Conservation (phyloP, 139 green algal species). For the Chlamydomonas eustigma region DNA sequence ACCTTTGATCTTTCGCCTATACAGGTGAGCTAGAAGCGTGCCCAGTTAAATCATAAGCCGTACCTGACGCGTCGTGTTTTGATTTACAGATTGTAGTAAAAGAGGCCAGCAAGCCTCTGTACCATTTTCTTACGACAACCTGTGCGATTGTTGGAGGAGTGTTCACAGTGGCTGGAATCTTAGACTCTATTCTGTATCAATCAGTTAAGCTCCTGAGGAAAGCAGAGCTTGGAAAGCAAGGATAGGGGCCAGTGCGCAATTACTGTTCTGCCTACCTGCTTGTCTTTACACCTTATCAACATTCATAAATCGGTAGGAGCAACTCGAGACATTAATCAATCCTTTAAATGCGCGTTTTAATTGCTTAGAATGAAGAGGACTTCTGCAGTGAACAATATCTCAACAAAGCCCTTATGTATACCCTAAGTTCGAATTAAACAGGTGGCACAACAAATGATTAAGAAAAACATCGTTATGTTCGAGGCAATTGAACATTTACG, state of each 20-base stretch:
- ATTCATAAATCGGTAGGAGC: no score
- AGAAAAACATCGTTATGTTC: no score
- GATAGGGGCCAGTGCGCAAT: not conserved
- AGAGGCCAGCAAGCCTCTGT: constrained; percentile 39
- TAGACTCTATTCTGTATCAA: constrained; percentile 75
- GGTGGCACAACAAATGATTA: no score
- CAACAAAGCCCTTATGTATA: no score
- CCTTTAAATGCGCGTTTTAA: no score
- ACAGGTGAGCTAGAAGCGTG: constrained; percentile 36
- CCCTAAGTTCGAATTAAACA: no score
- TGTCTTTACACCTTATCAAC: not conserved
- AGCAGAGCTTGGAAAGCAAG: constrained; percentile 31
- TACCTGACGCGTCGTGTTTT: not conserved
- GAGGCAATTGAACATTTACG: not conserved
- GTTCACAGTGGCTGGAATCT: constrained; percentile 85
- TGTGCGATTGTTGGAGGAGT: constrained; percentile 84
- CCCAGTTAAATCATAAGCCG: not conserved
- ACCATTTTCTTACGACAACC: constrained; percentile 82
- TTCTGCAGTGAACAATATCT: no score
- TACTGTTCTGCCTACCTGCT: not conserved
- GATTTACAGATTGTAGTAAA: constrained; percentile 33
- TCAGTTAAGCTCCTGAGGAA: constrained; percentile 66
- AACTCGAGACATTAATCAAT: no score
- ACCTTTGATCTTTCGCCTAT: constrained; percentile 75
- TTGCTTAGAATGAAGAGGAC: no score